phyloP scores from a whole-genome alignment of 768 basidiomycete genomes.

The Mrakia frigida region DNA sequence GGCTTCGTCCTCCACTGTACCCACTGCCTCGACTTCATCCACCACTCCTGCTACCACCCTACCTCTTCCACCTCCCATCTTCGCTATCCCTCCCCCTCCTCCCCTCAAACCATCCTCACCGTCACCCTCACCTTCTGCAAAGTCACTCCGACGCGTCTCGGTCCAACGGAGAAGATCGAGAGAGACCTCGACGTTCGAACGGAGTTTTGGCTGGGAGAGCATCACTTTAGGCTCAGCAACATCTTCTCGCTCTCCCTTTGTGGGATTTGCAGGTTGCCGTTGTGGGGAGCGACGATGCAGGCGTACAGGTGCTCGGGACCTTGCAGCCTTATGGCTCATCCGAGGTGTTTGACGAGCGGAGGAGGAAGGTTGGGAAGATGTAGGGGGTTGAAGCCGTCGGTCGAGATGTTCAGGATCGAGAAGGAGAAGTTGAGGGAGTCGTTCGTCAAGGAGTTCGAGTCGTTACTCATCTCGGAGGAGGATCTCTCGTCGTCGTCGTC shows the following conservation, averaged over 20 bases:
- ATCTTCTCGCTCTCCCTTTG: neutral
- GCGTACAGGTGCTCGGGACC: neutral
- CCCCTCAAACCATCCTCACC: neutral
- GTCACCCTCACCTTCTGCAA: neutral
- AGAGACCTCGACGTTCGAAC: neutral
- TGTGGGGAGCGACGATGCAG: neutral
- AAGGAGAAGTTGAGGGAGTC: neutral
- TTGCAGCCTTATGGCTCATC: neutral
- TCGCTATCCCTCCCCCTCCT: neutral
- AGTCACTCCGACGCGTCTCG: neutral
- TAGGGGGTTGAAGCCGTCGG: neutral
- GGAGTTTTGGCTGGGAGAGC: neutral
- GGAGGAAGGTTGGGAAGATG: neutral
- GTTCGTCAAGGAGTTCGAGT: neutral
- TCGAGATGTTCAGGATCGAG: neutral
- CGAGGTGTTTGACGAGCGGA: neutral
- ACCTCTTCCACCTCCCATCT: neutral
- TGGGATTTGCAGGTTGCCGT: neutral
- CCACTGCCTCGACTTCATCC: slow-evolving; percentile 8
- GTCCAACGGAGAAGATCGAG: neutral
- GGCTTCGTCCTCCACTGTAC: slow-evolving; percentile 2
- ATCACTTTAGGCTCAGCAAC: neutral
- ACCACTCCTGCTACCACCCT: neutral
- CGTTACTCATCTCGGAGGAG: neutral
- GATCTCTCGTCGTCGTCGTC: neutral